These are phyloP conservation scores for Mycena capillaripes DNA, from an alignment of 768 basidiomycete genomes.

Conservation along the genomic window DNA sequence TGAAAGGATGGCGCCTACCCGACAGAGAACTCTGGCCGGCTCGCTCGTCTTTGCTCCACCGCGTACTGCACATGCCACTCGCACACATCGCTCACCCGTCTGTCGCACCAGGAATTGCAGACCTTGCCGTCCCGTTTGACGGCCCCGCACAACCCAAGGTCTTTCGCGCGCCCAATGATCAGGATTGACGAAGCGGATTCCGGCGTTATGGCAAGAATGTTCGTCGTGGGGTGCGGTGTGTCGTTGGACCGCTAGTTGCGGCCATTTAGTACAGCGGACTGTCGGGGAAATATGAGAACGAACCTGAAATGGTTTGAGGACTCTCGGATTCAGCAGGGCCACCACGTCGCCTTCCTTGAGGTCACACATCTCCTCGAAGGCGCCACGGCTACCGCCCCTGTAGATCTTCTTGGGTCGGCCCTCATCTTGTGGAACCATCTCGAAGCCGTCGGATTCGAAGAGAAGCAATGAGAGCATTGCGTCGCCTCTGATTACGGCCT, in stretches of 20 bases:
- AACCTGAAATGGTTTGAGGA: constrained; percentile 91
- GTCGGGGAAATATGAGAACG: constrained; percentile 34
- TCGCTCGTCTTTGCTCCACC: constrained; percentile 79
- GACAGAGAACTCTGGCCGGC: constrained; percentile 87
- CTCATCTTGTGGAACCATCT: constrained; percentile 66
- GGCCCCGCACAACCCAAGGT: constrained; percentile 89
- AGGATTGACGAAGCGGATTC: constrained; percentile 83
- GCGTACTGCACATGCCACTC: constrained; percentile 93
- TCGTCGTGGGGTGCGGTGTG: constrained; percentile 81
- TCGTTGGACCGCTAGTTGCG: constrained; percentile 59
- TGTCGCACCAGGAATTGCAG: constrained; percentile 94
- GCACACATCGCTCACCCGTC: constrained; percentile 87
- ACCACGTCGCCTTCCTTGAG: constrained; percentile 92
- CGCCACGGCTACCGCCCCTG: constrained; percentile 91
- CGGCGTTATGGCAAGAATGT: constrained; percentile 91
- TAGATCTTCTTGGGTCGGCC: constrained; percentile 75
- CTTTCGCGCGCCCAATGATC: constrained; percentile 88
- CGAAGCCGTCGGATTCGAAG: constrained; percentile 88
- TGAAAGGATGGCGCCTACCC: constrained; percentile 68
- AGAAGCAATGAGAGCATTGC: constrained; percentile 86
- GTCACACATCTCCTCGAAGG: constrained; percentile 90
- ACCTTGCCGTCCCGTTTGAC: constrained; percentile 82
- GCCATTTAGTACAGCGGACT: neutral
- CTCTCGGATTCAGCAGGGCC: constrained; percentile 88
- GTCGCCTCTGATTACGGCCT: constrained; percentile 80